These are phyloP conservation scores for Nyssa sinensis DNA, from an alignment of 148 eudicot species.

Conservation along the genomic window DNA sequence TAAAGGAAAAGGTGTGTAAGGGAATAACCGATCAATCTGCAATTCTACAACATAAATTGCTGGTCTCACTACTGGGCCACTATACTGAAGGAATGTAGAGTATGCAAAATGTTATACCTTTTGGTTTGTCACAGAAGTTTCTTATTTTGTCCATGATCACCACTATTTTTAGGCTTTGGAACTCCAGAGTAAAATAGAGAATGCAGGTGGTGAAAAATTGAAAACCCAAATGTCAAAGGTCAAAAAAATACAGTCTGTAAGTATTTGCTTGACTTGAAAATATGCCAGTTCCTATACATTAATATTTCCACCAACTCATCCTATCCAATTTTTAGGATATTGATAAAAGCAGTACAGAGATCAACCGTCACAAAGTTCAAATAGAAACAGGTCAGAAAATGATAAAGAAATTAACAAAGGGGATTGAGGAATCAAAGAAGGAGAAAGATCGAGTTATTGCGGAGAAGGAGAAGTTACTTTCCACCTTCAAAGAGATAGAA, in stretches of 20 bases:
- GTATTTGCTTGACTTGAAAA: slow-evolving; percentile 24
- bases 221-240: slow-evolving; percentile 76
- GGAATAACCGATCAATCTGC: background rate
- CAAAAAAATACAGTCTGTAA: slow-evolving; percentile 80
- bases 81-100: background rate
- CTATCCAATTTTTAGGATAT: slow-evolving; percentile 53
- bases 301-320: background rate
- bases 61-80: background rate
- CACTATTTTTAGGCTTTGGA: slow-evolving; percentile 54
- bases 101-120: background rate
- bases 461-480: slow-evolving; percentile 56
- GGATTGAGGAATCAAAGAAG: slow-evolving; percentile 78
- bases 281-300: background rate
- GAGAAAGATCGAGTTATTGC: slow-evolving; percentile 66
- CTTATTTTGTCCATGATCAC: background rate
- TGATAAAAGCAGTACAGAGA: slow-evolving; percentile 77
- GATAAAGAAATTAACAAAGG: slow-evolving; percentile 74
- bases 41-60: no score
- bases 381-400: slow-evolving; percentile 89
- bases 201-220: slow-evolving; percentile 92
- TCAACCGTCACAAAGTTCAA: slow-evolving; percentile 86
- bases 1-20: slow-evolving; percentile 74
- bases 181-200: slow-evolving; percentile 85
- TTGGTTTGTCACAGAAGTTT: no score
- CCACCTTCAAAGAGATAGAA: slow-evolving; percentile 69